Conservation (phyloP, 139 green algal species). For the Chlorella sp. region DNA sequence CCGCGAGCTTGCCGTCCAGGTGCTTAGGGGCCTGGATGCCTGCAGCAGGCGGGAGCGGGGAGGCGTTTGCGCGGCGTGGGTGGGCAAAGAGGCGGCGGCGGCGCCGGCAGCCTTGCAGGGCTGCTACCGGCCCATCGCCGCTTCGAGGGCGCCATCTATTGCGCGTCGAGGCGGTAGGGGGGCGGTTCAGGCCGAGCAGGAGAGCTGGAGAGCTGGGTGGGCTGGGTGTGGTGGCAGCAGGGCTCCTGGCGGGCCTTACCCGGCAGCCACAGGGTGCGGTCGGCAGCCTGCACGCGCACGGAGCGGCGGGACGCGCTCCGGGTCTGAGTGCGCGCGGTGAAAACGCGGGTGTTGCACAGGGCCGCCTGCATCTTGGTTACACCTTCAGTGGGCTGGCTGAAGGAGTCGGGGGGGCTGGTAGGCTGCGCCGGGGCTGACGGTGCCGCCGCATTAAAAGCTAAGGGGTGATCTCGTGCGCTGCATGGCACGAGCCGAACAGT, state of each 20-base stretch:
- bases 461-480: background rate
- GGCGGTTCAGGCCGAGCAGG: no score
- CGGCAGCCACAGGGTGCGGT: slow-evolving; percentile 22
- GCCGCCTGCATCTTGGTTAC: background rate
- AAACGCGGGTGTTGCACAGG: background rate
- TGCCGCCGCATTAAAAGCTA: no score
- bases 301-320: background rate
- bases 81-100: background rate
- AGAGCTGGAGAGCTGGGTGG: no score
- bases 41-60: background rate
- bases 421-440: background rate
- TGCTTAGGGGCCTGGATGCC: slow-evolving; percentile 49
- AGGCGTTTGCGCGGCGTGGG: background rate
- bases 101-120: background rate
- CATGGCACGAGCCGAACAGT: background rate
- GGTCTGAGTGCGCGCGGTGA: background rate
- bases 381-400: background rate
- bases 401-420: no score
- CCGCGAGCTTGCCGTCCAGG: slow-evolving; percentile 63
- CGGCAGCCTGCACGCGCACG: slow-evolving; percentile 18
- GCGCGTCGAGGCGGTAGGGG: no score
- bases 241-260: background rate
- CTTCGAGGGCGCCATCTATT: background rate
- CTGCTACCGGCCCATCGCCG: background rate
- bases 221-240: no score